Evolutionary conservation across 441 rosid genomes (phyloP).

Genomic region (Sinapis alba): DNA sequence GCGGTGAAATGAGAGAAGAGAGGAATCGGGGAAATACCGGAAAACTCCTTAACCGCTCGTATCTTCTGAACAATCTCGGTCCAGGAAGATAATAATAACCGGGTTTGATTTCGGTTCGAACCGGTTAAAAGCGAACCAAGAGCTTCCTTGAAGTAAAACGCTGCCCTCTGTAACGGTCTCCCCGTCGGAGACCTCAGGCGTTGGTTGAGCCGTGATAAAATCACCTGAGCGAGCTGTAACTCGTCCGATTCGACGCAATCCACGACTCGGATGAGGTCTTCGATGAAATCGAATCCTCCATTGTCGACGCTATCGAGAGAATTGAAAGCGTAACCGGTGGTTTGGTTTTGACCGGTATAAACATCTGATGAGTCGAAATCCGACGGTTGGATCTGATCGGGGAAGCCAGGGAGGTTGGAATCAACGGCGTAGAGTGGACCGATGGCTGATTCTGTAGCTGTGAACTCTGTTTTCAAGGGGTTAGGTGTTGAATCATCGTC

Average conservation of each 20-base stretch:
- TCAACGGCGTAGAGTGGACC: slow-evolving; percentile 37
- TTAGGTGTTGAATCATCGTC: slow-evolving; percentile 63
- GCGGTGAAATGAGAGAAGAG: slow-evolving; percentile 87
- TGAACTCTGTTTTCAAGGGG: slow-evolving; percentile 13
- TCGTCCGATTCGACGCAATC: slow-evolving; percentile 83
- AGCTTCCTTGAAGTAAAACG: slow-evolving; percentile 88
- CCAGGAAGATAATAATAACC: slow-evolving; percentile 54
- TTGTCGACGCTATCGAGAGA: slow-evolving; percentile 31
- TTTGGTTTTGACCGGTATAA: slow-evolving; percentile 12
- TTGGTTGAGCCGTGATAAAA: slow-evolving; percentile 75
- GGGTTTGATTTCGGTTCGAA: slow-evolving; percentile 40
- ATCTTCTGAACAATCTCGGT: slow-evolving; percentile 76
- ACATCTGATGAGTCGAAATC: slow-evolving; percentile 39
- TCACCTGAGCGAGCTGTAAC: slow-evolving; percentile 70
- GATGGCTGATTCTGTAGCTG: slow-evolving; percentile 23
- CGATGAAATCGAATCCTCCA: slow-evolving; percentile 64
- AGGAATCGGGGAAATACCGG: slow-evolving; percentile 81
- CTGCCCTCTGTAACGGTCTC: slow-evolving; percentile 83
- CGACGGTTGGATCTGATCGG: slow-evolving; percentile 42
- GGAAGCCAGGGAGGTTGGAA: slow-evolving; percentile 47
- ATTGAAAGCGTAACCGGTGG: slow-evolving; percentile 22
- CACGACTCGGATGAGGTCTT: slow-evolving; percentile 78
- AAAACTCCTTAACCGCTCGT: slow-evolving; percentile 68
- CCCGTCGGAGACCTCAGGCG: slow-evolving; percentile 63
- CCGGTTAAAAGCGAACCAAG: slow-evolving; percentile 60